phyloP scores from a whole-genome alignment of 352 stramenopile species.

The Globisporangium apiculatum region DNA sequence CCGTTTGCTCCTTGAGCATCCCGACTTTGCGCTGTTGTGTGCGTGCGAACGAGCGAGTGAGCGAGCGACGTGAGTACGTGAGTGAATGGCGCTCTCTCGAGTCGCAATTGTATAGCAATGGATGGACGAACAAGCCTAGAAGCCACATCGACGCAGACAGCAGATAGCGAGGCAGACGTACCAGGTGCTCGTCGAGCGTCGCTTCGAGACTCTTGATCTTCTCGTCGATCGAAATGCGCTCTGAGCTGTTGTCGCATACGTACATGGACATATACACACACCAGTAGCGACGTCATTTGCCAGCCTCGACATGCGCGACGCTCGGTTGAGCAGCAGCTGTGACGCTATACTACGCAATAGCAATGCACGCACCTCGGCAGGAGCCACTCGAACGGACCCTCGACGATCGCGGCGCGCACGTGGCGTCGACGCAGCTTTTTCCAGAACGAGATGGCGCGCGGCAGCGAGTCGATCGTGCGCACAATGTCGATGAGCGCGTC shows the following conservation, averaged over 20 bases:
- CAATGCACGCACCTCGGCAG: conserved; percentile 27
- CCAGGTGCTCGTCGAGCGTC: conserved; percentile 60
- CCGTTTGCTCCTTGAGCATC: conserved; percentile 56
- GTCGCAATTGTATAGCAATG: not conserved
- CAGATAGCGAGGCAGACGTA: conserved; percentile 12
- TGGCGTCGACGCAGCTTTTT: conserved; percentile 43
- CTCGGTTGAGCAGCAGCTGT: not conserved
- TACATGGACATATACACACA: too few species aligned
- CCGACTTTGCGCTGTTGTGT: conserved; percentile 50
- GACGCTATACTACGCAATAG: not conserved
- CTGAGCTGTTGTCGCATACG: conserved; percentile 15
- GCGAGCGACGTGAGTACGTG: not conserved
- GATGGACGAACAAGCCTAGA: too few species aligned
- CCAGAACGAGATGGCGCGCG: conserved; percentile 60
- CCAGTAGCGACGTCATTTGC: not conserved
- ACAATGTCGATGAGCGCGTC: conserved; percentile 55
- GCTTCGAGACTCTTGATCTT: conserved; percentile 56
- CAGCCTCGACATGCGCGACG: too few species aligned
- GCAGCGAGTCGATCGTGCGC: conserved; percentile 60
- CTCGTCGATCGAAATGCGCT: conserved; percentile 49
- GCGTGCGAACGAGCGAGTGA: not conserved
- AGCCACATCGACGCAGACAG: not conserved
- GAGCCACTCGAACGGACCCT: conserved; percentile 60
- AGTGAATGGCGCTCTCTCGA: not conserved
- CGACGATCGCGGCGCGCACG: conserved; percentile 39